Percentiles rank a stretch among this genome's conserved stretches.
These are phyloP conservation scores for Cystobasidium pallidum DNA, from an alignment of 1,284 basidiomycete species.

Conservation along the genomic window DNA sequence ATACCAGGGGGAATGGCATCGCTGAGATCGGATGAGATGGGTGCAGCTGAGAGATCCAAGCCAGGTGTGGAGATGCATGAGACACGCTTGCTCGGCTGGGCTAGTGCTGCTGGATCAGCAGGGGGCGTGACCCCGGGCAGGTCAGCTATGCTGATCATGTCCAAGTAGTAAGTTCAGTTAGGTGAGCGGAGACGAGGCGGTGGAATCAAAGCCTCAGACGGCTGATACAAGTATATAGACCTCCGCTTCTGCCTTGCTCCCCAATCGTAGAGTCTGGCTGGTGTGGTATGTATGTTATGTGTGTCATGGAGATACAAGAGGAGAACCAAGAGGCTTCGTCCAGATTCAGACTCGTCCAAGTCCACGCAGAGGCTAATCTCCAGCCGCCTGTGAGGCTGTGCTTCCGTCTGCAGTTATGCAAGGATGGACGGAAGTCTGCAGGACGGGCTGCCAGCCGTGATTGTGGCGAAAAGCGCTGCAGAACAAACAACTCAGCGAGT, in stretches of 20 bases:
- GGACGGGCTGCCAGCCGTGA: background rate
- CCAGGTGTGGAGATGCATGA: background rate
- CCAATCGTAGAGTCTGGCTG: no score
- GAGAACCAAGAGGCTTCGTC: background rate
- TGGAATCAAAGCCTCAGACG: no score
- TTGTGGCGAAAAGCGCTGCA: background rate
- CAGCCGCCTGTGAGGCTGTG: background rate
- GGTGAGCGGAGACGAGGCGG: no score
- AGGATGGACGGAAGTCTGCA: background rate
- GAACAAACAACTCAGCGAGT: background rate
- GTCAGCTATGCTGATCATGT: constrained; percentile 9
- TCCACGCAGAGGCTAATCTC: background rate
- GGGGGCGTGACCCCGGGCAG: background rate
- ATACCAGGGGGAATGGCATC: no score
- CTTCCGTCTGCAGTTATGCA: background rate
- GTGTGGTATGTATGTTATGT: no score
- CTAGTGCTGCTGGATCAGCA: background rate
- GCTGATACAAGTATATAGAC: no score
- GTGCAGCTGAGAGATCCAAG: background rate
- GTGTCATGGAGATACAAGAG: no score
- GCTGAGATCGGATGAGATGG: background rate
- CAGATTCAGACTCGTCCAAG: background rate
- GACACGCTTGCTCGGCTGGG: background rate
- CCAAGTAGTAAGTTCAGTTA: background rate
- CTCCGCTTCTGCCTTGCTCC: no score